Base-by-base conservation (phyloP, 805 yeast species). In the Metschnikowia peoriensis region DNA sequence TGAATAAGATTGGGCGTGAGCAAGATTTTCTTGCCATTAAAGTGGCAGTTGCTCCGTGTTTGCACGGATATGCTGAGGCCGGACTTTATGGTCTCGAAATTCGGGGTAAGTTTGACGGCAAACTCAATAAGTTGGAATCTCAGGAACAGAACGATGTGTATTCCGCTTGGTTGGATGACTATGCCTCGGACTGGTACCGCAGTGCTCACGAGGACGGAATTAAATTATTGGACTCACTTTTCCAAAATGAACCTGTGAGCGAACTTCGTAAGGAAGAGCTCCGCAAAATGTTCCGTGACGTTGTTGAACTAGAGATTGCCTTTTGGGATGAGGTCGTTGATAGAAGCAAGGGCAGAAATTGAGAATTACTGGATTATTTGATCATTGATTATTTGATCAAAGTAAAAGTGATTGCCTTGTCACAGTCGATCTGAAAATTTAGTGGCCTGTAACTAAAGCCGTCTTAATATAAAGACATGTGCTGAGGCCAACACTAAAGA, bases 1-100 rank as follows among this genome's bases (percentile, higher is more conserved):
- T 89, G 52, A 61, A 77, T 40, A 76, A 80, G 17, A 68, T 85
- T 6, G 85, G 85, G 4, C 67, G 72, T 27, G 70, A 69, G 40
- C 76, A 77, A 29, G 85, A 85, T 63, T 85, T 85, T 80, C 65
- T 84, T 32, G 88, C 84, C 44, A 77, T 86, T 47, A 82, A 82
- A 52, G 78, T 85, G 7, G 88, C 93, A 0, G 66, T 87, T 49
- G 80, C 89, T 7, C 94, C 96, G 0, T 88, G 96, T 66, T 67
- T 87, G 46, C 78, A 84, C 63, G 96, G 96, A 1, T 86, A 86
- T 64, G 79, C 79, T 37, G 75, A 79, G 45, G 90, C 91, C 1
- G 80, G 82, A 0, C 41, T 53, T 2, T 68, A 53, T 57, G 80
- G 74, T 0, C 41, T 46, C 8, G 41, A 51, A 2, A 50, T 66